Conservation (phyloP, 805 yeast genomes). For the Candida easanensis region DNA sequence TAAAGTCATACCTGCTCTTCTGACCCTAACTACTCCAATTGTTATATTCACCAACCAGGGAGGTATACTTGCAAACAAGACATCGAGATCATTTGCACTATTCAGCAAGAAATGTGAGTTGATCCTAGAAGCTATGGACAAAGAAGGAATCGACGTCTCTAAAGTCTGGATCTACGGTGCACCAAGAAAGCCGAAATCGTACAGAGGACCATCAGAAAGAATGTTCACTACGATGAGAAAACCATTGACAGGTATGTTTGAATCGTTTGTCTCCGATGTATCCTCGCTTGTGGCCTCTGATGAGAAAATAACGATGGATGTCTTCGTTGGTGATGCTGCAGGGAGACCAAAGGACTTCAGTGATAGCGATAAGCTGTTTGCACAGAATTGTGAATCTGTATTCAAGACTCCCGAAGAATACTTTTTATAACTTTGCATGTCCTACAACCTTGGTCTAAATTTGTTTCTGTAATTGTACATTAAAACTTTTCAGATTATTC, state of each 20-base stretch:
- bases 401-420: slow-evolving; percentile 75
- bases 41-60: slow-evolving; percentile 90
- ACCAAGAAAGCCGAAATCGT: slow-evolving; percentile 47
- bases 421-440: slow-evolving; percentile 30
- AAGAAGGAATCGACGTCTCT: slow-evolving; percentile 23
- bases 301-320: slow-evolving; percentile 31
- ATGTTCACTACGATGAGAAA: slow-evolving; percentile 50
- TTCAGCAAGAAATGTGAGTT: slow-evolving; percentile 41
- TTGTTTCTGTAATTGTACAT: slow-evolving; percentile 10
- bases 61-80: slow-evolving; percentile 45
- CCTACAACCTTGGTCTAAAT: neutral
- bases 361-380: slow-evolving; percentile 74
- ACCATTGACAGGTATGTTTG: slow-evolving; percentile 80
- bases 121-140: slow-evolving; percentile 32
- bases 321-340: slow-evolving; percentile 96
- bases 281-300: neutral
- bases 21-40: slow-evolving; percentile 28
- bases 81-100: slow-evolving; percentile 33
- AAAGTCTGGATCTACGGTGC: slow-evolving; percentile 58
- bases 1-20: slow-evolving; percentile 18
- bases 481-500: slow-evolving; percentile 2
- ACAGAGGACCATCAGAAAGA: slow-evolving; percentile 10
- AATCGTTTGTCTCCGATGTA: slow-evolving; percentile 26
- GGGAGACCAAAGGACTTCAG: slow-evolving; percentile 79
- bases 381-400: slow-evolving; percentile 47